Conservation (phyloP, 179 eudicot species). For the Sideroxylon spinosum region DNA sequence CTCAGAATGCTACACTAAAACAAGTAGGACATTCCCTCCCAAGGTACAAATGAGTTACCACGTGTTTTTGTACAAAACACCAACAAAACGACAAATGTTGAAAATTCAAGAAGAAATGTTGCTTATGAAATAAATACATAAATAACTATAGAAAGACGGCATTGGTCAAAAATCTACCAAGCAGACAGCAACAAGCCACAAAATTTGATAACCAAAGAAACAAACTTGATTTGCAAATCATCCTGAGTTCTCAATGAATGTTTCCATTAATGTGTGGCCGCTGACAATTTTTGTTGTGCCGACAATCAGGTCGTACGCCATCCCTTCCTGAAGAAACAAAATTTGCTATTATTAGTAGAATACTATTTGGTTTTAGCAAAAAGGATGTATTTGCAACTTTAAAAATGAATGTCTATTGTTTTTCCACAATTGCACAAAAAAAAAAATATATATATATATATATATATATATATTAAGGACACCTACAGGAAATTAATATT, state of each 20-base stretch:
- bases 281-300: slow-evolving; percentile 14
- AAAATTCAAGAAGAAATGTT: neutral
- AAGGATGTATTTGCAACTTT: neutral
- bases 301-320: slow-evolving; percentile 17
- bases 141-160: no score
- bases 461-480: neutral
- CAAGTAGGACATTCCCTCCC: neutral
- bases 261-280: slow-evolving; percentile 13
- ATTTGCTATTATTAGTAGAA: neutral
- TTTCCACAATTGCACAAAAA: no score
- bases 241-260: slow-evolving; percentile 14
- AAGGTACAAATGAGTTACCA: neutral
- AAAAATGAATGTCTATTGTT: neutral
- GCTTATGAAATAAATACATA: no score
- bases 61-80: neutral
- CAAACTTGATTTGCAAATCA: neutral
- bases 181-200: neutral
- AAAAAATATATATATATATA: no score
- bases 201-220: neutral
- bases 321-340: slow-evolving; percentile 12
- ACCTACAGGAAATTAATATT: neutral
- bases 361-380: neutral
- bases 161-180: neutral
- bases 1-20: neutral
- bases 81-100: neutral